Conservation (phyloP, 345 rosid genomes). For the Aquilaria malaccensis region DNA sequence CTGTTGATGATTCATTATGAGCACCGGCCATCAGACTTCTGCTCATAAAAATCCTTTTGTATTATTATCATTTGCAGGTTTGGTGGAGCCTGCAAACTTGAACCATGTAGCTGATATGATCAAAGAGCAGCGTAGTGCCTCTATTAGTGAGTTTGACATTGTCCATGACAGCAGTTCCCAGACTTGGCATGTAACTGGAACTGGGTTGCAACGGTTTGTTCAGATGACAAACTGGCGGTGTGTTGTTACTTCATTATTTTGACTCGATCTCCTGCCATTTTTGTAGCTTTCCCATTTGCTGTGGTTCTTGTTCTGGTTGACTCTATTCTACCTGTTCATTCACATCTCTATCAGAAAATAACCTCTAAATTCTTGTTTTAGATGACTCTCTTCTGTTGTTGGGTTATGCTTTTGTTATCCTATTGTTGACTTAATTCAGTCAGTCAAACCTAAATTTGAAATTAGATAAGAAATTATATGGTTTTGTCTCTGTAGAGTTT, state of each 20-base stretch:
- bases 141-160: constrained; percentile 77
- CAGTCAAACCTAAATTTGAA: too few relatives aligned
- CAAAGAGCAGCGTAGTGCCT: constrained; percentile 51
- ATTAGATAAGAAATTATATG: too few relatives aligned
- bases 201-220: constrained; percentile 84
- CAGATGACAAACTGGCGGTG: constrained; percentile 99
- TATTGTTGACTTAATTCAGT: too few relatives aligned
- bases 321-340: background rate
- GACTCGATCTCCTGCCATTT: background rate
- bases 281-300: background rate
- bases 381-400: too few relatives aligned
- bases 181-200: constrained; percentile 74
- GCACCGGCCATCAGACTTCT: too few relatives aligned
- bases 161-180: constrained; percentile 44
- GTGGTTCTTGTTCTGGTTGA: background rate
- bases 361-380: too few relatives aligned
- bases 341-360: too few relatives aligned
- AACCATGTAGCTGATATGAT: constrained; percentile 81
- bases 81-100: constrained; percentile 32
- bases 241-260: constrained; percentile 3
- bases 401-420: too few relatives aligned
- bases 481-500: too few relatives aligned
- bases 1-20: too few relatives aligned
- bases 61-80: constrained; percentile 21
- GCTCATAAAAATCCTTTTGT: too few relatives aligned